Conservation (phyloP, 192 early-diverging fungal species). For the Pilobolus umbonatus region DNA sequence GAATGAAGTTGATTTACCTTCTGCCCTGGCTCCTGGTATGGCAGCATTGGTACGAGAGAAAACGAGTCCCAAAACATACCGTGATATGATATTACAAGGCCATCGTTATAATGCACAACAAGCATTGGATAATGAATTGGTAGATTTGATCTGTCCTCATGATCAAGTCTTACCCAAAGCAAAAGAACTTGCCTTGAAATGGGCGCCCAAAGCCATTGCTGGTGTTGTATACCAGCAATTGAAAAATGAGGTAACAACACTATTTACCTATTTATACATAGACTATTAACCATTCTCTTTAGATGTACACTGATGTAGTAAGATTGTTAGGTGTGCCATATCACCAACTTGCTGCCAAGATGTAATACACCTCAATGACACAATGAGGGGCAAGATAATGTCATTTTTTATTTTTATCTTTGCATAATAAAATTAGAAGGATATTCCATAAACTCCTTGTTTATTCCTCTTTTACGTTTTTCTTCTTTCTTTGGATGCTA, state of each 20-base stretch:
- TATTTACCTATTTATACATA: neutral
- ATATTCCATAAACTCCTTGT: no score
- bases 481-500: no score
- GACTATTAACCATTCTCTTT: neutral
- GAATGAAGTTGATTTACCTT: slow-evolving; percentile 73
- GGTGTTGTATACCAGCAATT: slow-evolving; percentile 50
- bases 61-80: slow-evolving; percentile 50
- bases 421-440: no score
- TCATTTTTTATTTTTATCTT: no score
- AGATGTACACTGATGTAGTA: slow-evolving; percentile 32
- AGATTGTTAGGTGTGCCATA: slow-evolving; percentile 17
- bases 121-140: slow-evolving; percentile 52
- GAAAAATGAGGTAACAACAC: slow-evolving; percentile 53
- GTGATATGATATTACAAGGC: slow-evolving; percentile 59
- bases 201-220: slow-evolving; percentile 54
- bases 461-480: no score
- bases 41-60: slow-evolving; percentile 61
- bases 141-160: slow-evolving; percentile 52
- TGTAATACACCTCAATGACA: slow-evolving; percentile 14
- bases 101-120: slow-evolving; percentile 57
- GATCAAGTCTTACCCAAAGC: slow-evolving; percentile 49
- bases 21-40: slow-evolving; percentile 66
- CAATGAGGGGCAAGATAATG: no score
- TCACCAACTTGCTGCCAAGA: slow-evolving; percentile 23
- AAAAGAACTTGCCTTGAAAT: slow-evolving; percentile 44